Conservation (phyloP, 1,284 basidiomycete species). For the Lentinus polychrous region DNA sequence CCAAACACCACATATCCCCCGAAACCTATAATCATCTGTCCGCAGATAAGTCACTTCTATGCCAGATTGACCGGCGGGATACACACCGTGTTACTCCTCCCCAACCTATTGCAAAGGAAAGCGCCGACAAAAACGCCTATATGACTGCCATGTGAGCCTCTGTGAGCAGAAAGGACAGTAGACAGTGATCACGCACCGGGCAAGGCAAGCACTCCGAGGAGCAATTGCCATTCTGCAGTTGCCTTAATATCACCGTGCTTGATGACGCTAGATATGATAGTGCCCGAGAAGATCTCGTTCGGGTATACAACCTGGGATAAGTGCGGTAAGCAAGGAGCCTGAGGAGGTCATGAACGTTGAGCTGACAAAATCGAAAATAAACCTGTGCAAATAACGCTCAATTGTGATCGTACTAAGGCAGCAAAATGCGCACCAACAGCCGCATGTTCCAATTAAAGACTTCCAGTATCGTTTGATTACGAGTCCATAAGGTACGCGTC, state of each 20-base stretch:
- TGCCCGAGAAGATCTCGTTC: conserved; percentile 61
- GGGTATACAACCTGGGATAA: conserved; percentile 54
- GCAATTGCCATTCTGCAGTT: conserved; percentile 66
- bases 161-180: no score
- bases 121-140: not conserved
- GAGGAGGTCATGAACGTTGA: not conserved
- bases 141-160: not conserved
- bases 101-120: not conserved
- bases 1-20: not conserved
- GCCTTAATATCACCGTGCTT: conserved; percentile 44
- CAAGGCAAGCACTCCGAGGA: not conserved
- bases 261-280: conserved; percentile 55
- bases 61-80: not conserved
- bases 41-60: not conserved
- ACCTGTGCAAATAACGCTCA: no score
- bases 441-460: conserved; percentile 58
- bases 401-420: no score
- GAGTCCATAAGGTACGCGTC: conserved; percentile 50
- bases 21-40: not conserved
- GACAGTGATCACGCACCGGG: not conserved
- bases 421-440: conserved; percentile 59
- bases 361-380: no score
- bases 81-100: not conserved
- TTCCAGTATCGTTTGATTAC: conserved; percentile 63
- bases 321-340: not conserved